A percentile compares a stretch with the other conserved stretches of the same genome.
Evolutionary conservation across 306 rosid species (phyloP).

Genomic region (Malus asiatica): DNA sequence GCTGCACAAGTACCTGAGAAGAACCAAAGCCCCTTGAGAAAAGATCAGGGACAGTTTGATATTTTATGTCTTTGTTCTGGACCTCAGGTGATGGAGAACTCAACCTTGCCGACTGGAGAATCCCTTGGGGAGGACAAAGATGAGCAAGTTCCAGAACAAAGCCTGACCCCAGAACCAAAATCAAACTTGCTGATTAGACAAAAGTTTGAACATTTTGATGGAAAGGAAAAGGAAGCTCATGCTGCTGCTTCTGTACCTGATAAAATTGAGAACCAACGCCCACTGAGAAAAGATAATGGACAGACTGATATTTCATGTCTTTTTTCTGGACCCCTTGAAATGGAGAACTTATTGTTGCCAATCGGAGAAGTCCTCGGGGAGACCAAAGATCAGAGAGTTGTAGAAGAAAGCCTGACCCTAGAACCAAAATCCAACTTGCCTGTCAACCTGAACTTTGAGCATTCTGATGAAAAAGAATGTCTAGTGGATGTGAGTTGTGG

Average conservation of each 20-base stretch:
- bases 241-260: constrained; percentile 1
- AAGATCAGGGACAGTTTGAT: constrained; percentile 21
- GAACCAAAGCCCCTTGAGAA: not conserved
- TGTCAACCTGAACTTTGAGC: constrained; percentile 4
- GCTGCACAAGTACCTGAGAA: constrained; percentile 11
- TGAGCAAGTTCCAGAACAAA: constrained; percentile 15
- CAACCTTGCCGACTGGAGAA: constrained; percentile 7
- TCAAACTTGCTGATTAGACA: not conserved
- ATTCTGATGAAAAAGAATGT: constrained; percentile 10
- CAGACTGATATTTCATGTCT: constrained; percentile 16
- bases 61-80: not conserved
- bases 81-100: not conserved
- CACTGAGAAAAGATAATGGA: constrained; percentile 2
- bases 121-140: constrained; percentile 10
- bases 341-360: not conserved
- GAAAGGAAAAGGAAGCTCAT: not conserved
- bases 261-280: constrained; percentile 19
- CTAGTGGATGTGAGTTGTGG: constrained; percentile 14
- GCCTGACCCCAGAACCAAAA: constrained; percentile 8
- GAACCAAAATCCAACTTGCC: constrained; percentile 12
- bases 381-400: constrained; percentile 17
- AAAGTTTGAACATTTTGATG: constrained; percentile 16
- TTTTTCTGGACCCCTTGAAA: not conserved
- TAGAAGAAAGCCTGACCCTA: constrained; percentile 1
- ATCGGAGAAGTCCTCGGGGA: constrained; percentile 11